Conservation (phyloP, 306 rosid species). For the Phaseolus lunatus region DNA sequence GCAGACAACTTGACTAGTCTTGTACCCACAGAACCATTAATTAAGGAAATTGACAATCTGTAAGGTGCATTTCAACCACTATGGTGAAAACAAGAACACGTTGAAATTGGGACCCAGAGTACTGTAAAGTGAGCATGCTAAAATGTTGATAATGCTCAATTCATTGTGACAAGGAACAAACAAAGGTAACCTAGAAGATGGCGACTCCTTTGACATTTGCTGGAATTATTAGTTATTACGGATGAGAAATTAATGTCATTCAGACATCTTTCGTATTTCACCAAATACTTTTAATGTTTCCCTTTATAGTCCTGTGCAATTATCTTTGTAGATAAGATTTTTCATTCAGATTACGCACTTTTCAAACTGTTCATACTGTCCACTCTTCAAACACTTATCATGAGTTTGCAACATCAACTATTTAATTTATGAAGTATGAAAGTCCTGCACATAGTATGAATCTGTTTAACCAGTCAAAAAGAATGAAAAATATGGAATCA, state of each 20-base stretch:
- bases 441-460: not conserved
- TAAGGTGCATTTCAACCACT: not conserved
- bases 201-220: constrained; percentile 42
- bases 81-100: not conserved
- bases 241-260: constrained; percentile 26
- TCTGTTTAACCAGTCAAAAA: not conserved
- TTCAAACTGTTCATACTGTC: not conserved
- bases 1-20: not conserved
- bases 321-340: not conserved
- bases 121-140: constrained; percentile 28
- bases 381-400: not conserved
- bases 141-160: constrained; percentile 39
- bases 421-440: no score
- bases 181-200: constrained; percentile 36
- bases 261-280: constrained; percentile 14
- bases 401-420: not conserved
- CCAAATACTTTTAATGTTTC: not conserved
- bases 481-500: not conserved
- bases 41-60: constrained; percentile 2
- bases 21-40: constrained; percentile 28
- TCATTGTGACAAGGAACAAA: constrained; percentile 41
- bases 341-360: not conserved
- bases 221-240: not conserved
- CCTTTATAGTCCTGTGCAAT: not conserved
- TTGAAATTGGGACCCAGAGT: constrained; percentile 37